Evolutionary conservation across 768 basidiomycete genomes (phyloP).

Genomic region (Russula emetica): DNA sequence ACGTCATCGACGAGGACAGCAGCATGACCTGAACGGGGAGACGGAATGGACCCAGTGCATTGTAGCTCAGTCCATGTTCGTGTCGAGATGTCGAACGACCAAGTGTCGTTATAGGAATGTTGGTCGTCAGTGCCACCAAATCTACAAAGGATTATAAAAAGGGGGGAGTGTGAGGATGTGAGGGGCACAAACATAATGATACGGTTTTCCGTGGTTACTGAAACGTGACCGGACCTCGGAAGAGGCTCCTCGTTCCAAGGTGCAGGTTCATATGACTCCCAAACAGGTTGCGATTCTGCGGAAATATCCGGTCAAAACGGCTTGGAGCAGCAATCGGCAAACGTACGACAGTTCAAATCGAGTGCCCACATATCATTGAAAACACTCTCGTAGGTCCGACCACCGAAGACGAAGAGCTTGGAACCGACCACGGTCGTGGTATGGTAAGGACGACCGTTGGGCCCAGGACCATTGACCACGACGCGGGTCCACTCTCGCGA

Average conservation of each 20-base stretch:
- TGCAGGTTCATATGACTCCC: slow-evolving; percentile 56
- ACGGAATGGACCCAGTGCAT: slow-evolving; percentile 96
- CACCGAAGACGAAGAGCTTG: too few relatives aligned
- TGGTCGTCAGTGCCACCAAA: slow-evolving; percentile 98
- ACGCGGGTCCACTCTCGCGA: too few relatives aligned
- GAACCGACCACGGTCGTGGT: too few relatives aligned
- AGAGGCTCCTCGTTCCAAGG: slow-evolving; percentile 60
- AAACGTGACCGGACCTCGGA: slow-evolving; percentile 80
- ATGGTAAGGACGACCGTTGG: too few relatives aligned
- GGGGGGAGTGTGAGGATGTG: slow-evolving; percentile 6
- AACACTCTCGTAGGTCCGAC: too few relatives aligned
- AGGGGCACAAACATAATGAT: slow-evolving; percentile 24
- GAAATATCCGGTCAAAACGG: slow-evolving; percentile 13
- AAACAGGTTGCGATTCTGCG: slow-evolving; percentile 54
- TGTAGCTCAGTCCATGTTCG: slow-evolving; percentile 78
- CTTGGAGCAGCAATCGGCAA: neutral
- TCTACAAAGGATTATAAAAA: slow-evolving; percentile 38
- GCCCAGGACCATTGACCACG: too few relatives aligned
- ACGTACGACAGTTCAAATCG: slow-evolving; percentile 84
- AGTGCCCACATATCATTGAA: slow-evolving; percentile 89
- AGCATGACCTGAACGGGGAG: slow-evolving; percentile 92
- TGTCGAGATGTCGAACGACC: slow-evolving; percentile 67
- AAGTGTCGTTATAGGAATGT: slow-evolving; percentile 97
- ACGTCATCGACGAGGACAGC: slow-evolving; percentile 98
- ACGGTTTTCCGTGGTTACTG: slow-evolving; percentile 68